phyloP scores from a whole-genome alignment of 1,284 basidiomycete species.

The Paramarasmius palmivorus region DNA sequence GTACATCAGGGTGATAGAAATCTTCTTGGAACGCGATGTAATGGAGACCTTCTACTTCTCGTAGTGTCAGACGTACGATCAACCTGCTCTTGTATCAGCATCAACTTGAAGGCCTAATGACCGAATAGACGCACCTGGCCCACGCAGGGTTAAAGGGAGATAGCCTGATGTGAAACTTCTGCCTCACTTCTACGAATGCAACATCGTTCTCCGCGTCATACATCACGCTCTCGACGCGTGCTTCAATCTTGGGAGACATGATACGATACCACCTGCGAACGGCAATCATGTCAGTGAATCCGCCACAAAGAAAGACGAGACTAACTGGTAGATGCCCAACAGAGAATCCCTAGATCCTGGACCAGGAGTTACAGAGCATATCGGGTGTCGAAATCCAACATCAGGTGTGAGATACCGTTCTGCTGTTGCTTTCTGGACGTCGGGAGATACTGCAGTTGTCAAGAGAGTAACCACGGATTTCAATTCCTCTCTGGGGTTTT shows the following conservation, averaged over 20 bases:
- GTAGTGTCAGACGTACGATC: constrained; percentile 47
- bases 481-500: constrained; percentile 55
- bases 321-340: constrained; percentile 55
- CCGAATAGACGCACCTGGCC: constrained; percentile 46
- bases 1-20: constrained; percentile 61
- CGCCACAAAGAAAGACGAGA: neutral
- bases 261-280: constrained; percentile 57
- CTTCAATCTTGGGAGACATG: constrained; percentile 47
- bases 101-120: constrained; percentile 44
- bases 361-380: constrained; percentile 45
- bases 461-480: constrained; percentile 41
- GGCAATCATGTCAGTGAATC: neutral
- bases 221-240: constrained; percentile 43
- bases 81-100: constrained; percentile 46
- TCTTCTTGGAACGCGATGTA: constrained; percentile 60
- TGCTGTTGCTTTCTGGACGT: constrained; percentile 48
- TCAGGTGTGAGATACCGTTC: constrained; percentile 50
- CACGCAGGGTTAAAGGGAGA: constrained; percentile 47
- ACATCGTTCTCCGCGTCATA: constrained; percentile 40
- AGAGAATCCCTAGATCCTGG: constrained; percentile 49
- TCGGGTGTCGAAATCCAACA: constrained; percentile 54
- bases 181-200: constrained; percentile 47
- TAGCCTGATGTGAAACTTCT: constrained; percentile 54
- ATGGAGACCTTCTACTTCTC: constrained; percentile 36
- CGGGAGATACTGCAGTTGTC: constrained; percentile 44